Conservation (phyloP, 192 early-diverging fungal species). For the Coemansia sp. region DNA sequence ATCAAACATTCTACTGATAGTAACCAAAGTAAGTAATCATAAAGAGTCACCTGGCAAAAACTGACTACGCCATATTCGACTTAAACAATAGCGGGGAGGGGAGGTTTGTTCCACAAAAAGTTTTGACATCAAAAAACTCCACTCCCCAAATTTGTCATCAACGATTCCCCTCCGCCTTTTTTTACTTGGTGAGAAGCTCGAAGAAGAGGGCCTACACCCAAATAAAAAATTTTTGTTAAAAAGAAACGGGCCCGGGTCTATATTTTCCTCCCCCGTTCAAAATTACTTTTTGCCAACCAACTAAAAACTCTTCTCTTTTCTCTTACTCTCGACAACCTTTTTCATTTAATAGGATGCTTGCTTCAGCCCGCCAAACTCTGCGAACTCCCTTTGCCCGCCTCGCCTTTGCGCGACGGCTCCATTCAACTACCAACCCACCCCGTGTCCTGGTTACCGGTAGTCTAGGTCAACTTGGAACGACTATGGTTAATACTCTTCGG, state of each 20-base stretch:
- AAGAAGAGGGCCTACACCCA: neutral
- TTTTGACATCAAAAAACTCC: neutral
- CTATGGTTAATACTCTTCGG: conserved; percentile 63
- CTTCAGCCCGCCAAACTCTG: neutral
- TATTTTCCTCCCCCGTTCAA: neutral
- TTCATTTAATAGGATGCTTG: neutral
- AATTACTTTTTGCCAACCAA: neutral
- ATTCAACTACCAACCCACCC: conserved; percentile 40
- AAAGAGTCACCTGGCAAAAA: neutral
- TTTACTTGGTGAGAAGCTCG: neutral
- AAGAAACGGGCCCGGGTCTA: neutral
- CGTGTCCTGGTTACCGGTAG: conserved; percentile 66
- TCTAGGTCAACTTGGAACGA: conserved; percentile 68
- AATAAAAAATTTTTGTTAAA: neutral
- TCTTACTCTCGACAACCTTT: neutral
- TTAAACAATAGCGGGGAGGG: too few species aligned
- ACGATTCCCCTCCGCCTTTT: neutral
- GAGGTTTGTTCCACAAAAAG: neutral
- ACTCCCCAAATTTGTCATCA: neutral
- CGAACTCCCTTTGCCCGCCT: conserved; percentile 4
- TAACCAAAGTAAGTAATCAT: neutral
- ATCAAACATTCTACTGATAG: neutral
- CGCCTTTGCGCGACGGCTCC: conserved; percentile 25
- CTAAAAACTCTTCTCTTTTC: neutral
- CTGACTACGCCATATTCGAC: neutral